Conservation (phyloP, 306 rosid genomes). For the Rosa lucieae region DNA sequence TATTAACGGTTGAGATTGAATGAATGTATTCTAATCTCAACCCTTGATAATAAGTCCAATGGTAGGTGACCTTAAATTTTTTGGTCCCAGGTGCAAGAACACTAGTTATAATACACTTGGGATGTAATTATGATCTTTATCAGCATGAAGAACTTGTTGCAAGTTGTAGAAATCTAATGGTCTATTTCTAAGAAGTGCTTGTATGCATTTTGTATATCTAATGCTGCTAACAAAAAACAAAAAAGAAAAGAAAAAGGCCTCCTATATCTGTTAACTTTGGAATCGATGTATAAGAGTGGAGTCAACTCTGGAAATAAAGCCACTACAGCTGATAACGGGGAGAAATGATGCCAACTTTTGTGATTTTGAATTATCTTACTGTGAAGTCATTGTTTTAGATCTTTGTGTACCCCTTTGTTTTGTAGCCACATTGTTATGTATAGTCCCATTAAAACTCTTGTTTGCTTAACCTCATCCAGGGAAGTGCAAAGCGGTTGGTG, state of each 20-base stretch:
- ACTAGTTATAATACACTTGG: not conserved
- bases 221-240: not conserved
- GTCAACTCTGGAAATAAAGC: slow-evolving; percentile 1
- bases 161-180: not conserved
- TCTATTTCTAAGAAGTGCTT: slow-evolving; percentile 1
- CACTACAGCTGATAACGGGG: not conserved
- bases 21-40: not conserved
- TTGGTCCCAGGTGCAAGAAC: not conserved
- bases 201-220: not conserved
- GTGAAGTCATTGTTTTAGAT: not conserved
- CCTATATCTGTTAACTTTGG: not conserved
- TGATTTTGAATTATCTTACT: not conserved
- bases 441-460: not conserved
- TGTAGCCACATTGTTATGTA: not conserved
- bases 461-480: slow-evolving; percentile 55
- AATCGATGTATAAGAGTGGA: slow-evolving; percentile 13
- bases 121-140: not conserved
- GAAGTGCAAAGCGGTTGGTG: slow-evolving; percentile 89
- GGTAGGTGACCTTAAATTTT: not conserved
- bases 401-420: not conserved
- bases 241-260: not conserved
- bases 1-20: not conserved
- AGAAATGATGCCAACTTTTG: slow-evolving; percentile 1
- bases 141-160: slow-evolving; percentile 1
- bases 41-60: not conserved